Conservation (phyloP, 768 basidiomycete species). For the Pleurotus tuber-regium region DNA sequence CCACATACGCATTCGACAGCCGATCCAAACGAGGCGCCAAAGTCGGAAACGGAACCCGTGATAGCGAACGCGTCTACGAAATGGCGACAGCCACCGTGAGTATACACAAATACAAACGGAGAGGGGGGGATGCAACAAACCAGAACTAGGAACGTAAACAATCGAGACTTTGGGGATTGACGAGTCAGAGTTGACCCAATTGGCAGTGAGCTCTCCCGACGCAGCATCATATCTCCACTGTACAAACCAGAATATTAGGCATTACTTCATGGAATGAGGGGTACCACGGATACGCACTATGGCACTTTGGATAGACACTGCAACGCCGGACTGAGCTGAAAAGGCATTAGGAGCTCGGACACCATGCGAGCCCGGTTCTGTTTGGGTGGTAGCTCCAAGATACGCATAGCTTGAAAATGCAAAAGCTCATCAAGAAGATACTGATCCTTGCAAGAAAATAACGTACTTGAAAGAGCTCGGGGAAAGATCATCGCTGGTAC, state of each 20-base stretch:
- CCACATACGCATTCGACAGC: background rate
- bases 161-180: background rate
- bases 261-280: background rate
- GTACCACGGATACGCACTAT: constrained; percentile 2
- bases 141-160: background rate
- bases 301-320: background rate
- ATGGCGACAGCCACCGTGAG: background rate
- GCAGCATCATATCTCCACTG: background rate
- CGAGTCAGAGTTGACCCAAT: background rate
- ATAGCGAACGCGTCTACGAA: background rate
- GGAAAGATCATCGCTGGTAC: background rate
- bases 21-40: background rate
- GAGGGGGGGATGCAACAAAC: background rate
- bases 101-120: background rate
- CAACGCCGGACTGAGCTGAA: background rate
- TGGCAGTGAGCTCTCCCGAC: background rate
- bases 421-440: background rate
- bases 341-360: background rate
- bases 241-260: background rate
- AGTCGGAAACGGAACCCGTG: background rate
- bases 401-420: constrained; percentile 5
- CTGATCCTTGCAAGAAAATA: background rate
- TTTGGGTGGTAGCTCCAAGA: background rate
- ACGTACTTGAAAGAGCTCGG: background rate
- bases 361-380: background rate